Conservation (phyloP, 352 stramenopile species). For the Phytophthora agathidicida region DNA sequence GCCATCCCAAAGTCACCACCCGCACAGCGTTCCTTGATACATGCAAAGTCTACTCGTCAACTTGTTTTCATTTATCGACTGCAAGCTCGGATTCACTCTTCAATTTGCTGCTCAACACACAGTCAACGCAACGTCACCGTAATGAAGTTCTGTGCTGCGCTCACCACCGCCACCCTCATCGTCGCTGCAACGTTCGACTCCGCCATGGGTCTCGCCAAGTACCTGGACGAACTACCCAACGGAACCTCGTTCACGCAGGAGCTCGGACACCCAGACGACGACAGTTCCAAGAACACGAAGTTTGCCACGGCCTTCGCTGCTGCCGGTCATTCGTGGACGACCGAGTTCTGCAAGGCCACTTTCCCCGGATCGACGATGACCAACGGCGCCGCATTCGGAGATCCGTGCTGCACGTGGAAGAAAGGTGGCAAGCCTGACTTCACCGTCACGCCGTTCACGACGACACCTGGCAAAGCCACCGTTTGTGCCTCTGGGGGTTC, state of each 20-base stretch:
- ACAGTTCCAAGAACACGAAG: constrained; percentile 29
- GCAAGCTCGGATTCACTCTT: too few species aligned
- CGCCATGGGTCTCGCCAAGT: constrained; percentile 5
- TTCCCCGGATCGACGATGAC: constrained; percentile 19
- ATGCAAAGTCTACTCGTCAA: too few species aligned
- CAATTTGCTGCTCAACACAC: too few species aligned
- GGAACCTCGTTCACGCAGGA: constrained; percentile 35
- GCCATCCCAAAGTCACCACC: too few species aligned
- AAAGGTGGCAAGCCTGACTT: constrained; percentile 29
- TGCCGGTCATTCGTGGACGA: constrained; percentile 17
- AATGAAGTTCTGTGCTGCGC: constrained; percentile 8
- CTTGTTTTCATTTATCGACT: too few species aligned
- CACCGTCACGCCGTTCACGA: constrained; percentile 24
- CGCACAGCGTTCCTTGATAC: too few species aligned
- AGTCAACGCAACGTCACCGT: not conserved
- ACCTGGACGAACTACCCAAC: constrained; percentile 41
- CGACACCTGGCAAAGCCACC: constrained; percentile 5
- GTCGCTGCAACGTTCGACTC: constrained; percentile 5
- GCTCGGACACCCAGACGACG: constrained; percentile 30
- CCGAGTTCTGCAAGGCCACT: not conserved
- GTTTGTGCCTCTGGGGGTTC: constrained; percentile 17
- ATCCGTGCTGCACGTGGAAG: too few species aligned
- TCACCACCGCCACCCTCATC: constrained; percentile 11
- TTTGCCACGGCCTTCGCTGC: constrained; percentile 34
- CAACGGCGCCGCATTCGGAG: constrained; percentile 38